Evolutionary conservation across 148 eudicot species (phyloP), one percentile per base, ranked within the genome.

Genomic region (Camellia sinensis): DNA sequence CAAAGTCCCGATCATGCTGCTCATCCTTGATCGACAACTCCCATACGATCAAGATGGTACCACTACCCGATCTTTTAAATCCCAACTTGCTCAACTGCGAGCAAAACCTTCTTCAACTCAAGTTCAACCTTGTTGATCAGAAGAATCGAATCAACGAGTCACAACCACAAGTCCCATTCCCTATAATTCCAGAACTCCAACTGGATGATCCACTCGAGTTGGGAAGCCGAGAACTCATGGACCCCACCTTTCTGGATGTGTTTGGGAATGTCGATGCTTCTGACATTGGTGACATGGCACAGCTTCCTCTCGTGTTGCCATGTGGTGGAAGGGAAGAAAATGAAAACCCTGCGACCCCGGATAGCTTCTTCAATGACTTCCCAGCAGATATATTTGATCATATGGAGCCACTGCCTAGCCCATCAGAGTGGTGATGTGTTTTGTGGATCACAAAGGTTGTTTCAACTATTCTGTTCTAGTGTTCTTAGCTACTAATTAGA

Each of bases 381-480:
- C 97, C 98, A 3, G 63, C 88, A 45, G 96, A 93, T 71, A 78
- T 93, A 77, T 95, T 95, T 65, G 98, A 93, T 81, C 85, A 87
- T 56, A 86, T 91, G 44, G 92, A 91, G 18, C 84, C 87, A 12
- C 83, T 93, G 48, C 93, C 91, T 0, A 91, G 91, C 84, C 97
- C 94, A n/a, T 86, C 91, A 29, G 52, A 83, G 19, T 87, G 90
- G 89, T 86, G 84, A 80, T 73, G 46, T 21, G 48, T 43, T 56
- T 54, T 71, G 56, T 66, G 48, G 37, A 52, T 48, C 48, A 64
- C 29, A 53, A 10, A 4, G 60, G 19, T 52, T 75, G 37, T 22
- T 21, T 79, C 10, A 74, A 18, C 67, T 53, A 48, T 21, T 53
- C n/a, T 3, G 21, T 22, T 72, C 59, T 22, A 5, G 41, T 22